A percentile compares a stretch with the other conserved stretches of the same genome.
phyloP scores from a whole-genome alignment of 208 protist genomes.

The Novymonas esmeraldas region DNA sequence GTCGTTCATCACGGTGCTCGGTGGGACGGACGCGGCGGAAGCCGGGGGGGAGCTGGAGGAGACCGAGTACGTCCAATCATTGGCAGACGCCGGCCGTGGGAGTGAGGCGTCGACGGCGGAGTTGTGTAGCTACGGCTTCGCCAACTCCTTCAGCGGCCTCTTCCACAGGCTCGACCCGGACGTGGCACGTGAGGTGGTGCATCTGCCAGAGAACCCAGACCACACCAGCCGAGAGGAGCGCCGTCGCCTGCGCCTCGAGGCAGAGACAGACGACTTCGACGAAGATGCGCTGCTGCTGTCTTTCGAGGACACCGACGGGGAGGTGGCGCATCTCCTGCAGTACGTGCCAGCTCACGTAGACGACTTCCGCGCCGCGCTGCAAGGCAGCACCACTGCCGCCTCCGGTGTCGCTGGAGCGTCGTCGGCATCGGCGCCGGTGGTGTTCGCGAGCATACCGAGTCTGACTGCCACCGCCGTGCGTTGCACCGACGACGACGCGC shows the following conservation, averaged over 20 bases:
- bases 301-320: slow-evolving; percentile 76
- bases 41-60: slow-evolving; percentile 50
- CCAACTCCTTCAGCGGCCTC: slow-evolving; percentile 70
- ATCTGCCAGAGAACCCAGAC: slow-evolving; percentile 55
- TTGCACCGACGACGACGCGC: slow-evolving; percentile 18
- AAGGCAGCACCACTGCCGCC: slow-evolving; percentile 17
- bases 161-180: slow-evolving; percentile 66
- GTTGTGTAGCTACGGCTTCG: slow-evolving; percentile 79
- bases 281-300: slow-evolving; percentile 68
- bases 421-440: not conserved
- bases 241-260: slow-evolving; percentile 42
- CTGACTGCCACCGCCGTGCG: not conserved
- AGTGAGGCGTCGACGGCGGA: slow-evolving; percentile 2
- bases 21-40: not conserved
- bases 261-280: slow-evolving; percentile 66
- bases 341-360: slow-evolving; percentile 69
- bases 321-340: slow-evolving; percentile 58
- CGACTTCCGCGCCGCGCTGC: slow-evolving; percentile 54
- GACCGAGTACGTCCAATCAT: slow-evolving; percentile 74
- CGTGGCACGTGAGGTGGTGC: slow-evolving; percentile 66
- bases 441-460: slow-evolving; percentile 18
- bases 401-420: slow-evolving; percentile 2
- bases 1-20: slow-evolving; percentile 51
- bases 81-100: slow-evolving; percentile 10
- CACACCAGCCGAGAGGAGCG: slow-evolving; percentile 50